Evolutionary conservation across 2,329 filamentous ascomycete species (phyloP), one percentile per base, ranked within the genome.

Genomic region (Pyrenochaeta sp.): DNA sequence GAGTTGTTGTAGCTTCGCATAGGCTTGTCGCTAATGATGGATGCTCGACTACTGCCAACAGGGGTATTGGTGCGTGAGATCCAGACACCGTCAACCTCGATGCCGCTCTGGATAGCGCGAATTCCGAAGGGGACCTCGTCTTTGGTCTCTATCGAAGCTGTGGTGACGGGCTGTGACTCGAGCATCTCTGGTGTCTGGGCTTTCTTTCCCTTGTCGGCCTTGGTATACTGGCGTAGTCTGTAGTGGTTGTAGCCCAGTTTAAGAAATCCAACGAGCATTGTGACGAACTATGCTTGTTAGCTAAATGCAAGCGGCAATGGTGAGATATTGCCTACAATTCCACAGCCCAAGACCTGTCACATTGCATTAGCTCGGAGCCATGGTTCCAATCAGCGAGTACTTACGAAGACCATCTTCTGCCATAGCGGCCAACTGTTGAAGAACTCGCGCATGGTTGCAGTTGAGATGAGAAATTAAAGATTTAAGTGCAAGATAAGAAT

Each of bases 351-450:
- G 20, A 90, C 81, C 90, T 95, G 53, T 38, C 39, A 34, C 38
- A 11, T 49, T 46, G 63, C 50, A 51, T 26, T 34, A 20, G 19
- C 13, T 8, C 17, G 41, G 7, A 38, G 24, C 17, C 22, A 9
- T 18, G 31, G 17, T 13, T 27, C 17, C 35, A 18, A 36, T 10
- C n/a, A n/a, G n/a, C n/a, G 17, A 32, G 20, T 14, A 79, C 88
- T 78, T 76, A 96, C 91, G 75, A 96, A 90, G 39, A 86, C 89
- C 85, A 96, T 86, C 76, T 96, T 85, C 78, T 94, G 84, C 91
- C 91, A 96, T 61, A 94, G 75, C 58, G 81, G 76, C 91, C 90
- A 96, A 35, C 53, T 68, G 14, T 48, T 62, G 57, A 78, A 79
- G 66, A 79, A 78, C 24, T 47, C 48, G 35, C 11, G 48, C 58